Percentiles rank a stretch among this genome's conserved stretches.
Conservation (phyloP, 108 stramenopile genomes). For the Conticribra guillardii region DNA sequence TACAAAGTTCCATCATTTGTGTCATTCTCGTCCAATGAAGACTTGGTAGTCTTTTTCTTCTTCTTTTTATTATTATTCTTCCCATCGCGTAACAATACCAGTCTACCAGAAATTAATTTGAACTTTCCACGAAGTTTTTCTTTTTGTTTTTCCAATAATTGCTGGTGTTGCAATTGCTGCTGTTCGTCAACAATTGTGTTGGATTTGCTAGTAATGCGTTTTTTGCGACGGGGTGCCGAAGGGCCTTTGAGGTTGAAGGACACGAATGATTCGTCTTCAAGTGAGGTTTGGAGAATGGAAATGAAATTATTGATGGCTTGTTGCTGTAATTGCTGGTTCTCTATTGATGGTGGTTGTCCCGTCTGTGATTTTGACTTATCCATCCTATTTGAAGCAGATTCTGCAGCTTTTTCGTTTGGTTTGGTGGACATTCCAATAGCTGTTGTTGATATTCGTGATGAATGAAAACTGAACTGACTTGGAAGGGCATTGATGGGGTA, state of each 20-base stretch:
- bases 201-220: neutral
- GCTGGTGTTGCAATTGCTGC: neutral
- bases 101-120: conserved; percentile 32
- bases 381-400: neutral
- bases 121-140: conserved; percentile 40
- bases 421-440: neutral
- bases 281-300: conserved; percentile 15
- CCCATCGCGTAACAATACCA: conserved; percentile 38
- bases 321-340: no score
- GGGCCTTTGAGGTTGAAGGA: conserved; percentile 39
- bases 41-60: conserved; percentile 2
- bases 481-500: neutral
- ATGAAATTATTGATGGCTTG: conserved; percentile 34
- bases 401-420: neutral
- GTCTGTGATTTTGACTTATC: neutral
- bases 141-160: conserved; percentile 2
- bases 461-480: neutral
- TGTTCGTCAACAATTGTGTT: conserved; percentile 4
- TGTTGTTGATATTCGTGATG: neutral
- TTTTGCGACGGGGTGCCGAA: conserved; percentile 25
- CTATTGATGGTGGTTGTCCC: no score
- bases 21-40: neutral
- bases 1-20: conserved; percentile 11
- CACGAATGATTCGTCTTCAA: conserved; percentile 31
- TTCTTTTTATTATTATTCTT: conserved; percentile 27